phyloP scores from a whole-genome alignment of 148 eudicot genomes.

The Spergularia bocconei region DNA sequence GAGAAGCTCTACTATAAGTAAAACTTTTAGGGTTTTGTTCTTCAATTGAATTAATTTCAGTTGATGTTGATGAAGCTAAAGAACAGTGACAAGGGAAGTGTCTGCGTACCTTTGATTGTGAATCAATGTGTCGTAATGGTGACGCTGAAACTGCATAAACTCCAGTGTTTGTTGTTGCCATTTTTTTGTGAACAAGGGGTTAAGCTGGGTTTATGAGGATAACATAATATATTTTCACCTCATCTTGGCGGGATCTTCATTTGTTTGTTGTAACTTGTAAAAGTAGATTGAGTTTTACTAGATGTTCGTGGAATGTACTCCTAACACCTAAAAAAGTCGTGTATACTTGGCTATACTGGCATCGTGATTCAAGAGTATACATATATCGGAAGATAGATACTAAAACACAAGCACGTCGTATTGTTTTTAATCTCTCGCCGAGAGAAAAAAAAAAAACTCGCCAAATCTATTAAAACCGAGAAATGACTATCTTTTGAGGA shows the following conservation, averaged over 20 bases:
- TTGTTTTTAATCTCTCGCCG: too few relatives aligned
- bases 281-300: too few relatives aligned
- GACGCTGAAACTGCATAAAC: slow-evolving; percentile 37
- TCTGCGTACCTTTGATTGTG: slow-evolving; percentile 46
- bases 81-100: slow-evolving; percentile 30
- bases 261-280: too few relatives aligned
- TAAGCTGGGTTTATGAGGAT: slow-evolving; percentile 7
- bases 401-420: too few relatives aligned
- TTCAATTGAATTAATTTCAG: slow-evolving; percentile 25
- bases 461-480: too few relatives aligned
- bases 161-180: slow-evolving; percentile 45
- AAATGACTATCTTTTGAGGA: too few relatives aligned
- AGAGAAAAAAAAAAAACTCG: too few relatives aligned
- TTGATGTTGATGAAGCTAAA: slow-evolving; percentile 30
- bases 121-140: slow-evolving; percentile 31
- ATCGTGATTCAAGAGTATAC: too few relatives aligned
- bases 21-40: slow-evolving; percentile 44
- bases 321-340: too few relatives aligned
- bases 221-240: not conserved
- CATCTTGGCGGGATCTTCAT: slow-evolving; percentile 13
- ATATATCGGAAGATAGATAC: too few relatives aligned
- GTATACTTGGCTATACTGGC: too few relatives aligned
- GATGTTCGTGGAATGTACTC: too few relatives aligned
- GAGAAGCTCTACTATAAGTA: slow-evolving; percentile 74
- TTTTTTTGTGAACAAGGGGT: not conserved